Conservation (phyloP, 2,329 filamentous ascomycete species). For the Proliferodiscus dingleyae region DNA sequence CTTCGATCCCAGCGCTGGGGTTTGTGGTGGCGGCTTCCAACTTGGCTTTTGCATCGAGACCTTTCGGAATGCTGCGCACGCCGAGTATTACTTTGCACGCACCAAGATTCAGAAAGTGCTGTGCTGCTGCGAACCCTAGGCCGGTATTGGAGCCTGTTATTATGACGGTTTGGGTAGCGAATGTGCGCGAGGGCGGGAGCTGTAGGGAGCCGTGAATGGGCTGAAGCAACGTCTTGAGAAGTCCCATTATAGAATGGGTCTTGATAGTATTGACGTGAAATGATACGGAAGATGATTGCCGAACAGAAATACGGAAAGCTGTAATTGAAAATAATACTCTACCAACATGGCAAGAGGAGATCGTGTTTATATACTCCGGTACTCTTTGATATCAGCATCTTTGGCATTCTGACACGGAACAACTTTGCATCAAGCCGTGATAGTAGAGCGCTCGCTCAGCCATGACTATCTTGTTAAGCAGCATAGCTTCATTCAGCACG, state of each 20-base stretch:
- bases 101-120: conserved; percentile 33
- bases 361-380: too few relatives aligned
- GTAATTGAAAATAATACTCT: neutral
- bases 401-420: neutral
- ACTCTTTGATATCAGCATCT: too few relatives aligned
- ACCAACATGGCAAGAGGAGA: neutral
- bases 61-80: conserved; percentile 34
- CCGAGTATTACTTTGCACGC: conserved; percentile 36
- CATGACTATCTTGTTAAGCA: too few relatives aligned
- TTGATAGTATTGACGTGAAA: neutral
- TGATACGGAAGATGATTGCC: neutral
- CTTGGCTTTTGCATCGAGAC: conserved; percentile 27
- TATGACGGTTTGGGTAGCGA: conserved; percentile 8
- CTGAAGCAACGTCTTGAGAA: neutral
- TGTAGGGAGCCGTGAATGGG: neutral
- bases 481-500: too few relatives aligned
- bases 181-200: conserved; percentile 1
- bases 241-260: neutral
- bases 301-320: neutral
- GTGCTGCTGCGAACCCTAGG: conserved; percentile 36
- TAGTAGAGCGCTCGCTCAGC: too few relatives aligned
- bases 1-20: conserved; percentile 27
- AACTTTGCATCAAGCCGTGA: neutral
- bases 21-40: conserved; percentile 16
- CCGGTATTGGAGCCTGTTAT: conserved; percentile 41